A percentile compares a stretch with the other conserved stretches of the same genome.
Evolutionary conservation across 768 basidiomycete species (phyloP).

Genomic region (Hypholoma fasciculare): DNA sequence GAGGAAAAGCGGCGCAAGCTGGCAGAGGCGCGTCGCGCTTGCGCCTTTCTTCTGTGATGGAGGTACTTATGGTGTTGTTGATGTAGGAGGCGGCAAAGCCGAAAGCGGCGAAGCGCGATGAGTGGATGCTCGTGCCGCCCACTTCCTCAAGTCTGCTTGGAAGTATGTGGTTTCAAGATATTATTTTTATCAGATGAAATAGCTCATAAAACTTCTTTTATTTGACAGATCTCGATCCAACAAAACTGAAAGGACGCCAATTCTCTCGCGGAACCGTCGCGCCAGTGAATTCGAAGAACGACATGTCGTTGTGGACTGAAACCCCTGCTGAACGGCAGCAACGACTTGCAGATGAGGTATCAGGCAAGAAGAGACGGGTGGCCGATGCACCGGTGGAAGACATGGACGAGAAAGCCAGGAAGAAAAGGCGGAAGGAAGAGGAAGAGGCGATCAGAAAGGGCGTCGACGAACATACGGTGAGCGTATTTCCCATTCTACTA

Average conservation of each 20-base stretch:
- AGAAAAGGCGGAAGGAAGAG: conserved; percentile 63
- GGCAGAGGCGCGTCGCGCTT: conserved; percentile 49
- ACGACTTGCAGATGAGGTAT: conserved; percentile 89
- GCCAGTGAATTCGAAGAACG: conserved; percentile 42
- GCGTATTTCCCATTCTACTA: conserved; percentile 17
- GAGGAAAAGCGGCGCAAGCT: conserved; percentile 78
- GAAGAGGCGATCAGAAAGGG: conserved; percentile 64
- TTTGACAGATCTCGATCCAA: conserved; percentile 76
- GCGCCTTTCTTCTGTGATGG: background rate
- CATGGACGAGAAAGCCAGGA: conserved; percentile 42
- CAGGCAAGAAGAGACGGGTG: conserved; percentile 84
- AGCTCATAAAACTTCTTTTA: too few relatives aligned
- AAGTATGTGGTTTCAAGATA: conserved; percentile 47
- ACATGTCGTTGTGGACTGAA: conserved; percentile 91
- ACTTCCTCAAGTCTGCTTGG: conserved; percentile 75
- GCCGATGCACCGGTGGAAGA: conserved; percentile 50
- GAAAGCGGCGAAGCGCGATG: conserved; percentile 80
- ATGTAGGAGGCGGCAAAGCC: conserved; percentile 73
- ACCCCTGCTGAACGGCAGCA: conserved; percentile 92
- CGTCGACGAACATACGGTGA: conserved; percentile 80
- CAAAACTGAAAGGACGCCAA: conserved; percentile 77
- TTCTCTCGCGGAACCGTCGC: conserved; percentile 63
- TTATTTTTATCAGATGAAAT: too few relatives aligned
- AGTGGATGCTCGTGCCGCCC: conserved; percentile 98
- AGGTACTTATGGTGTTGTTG: background rate